Percentiles rank a stretch among this genome's conserved stretches.
Evolutionary conservation across 345 rosid genomes (phyloP).

Genomic region (Excoecaria cochinchinensis): DNA sequence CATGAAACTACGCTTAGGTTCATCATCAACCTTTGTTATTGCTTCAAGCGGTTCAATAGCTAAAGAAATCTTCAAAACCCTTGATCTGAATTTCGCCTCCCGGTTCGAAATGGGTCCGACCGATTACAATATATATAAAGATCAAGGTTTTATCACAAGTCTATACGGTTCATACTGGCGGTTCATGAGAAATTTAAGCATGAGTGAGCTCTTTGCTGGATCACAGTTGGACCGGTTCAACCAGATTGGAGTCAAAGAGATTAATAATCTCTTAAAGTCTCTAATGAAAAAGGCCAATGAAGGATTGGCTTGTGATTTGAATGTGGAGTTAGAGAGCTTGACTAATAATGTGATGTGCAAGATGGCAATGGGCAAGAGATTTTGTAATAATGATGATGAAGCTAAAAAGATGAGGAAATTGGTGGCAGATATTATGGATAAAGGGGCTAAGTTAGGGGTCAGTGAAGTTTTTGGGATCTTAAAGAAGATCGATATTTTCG

Average conservation of each 20-base stretch:
- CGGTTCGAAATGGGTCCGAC: not conserved
- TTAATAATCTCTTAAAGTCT: not conserved
- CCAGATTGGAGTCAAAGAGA: constrained; percentile 7
- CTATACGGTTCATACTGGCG: constrained; percentile 16
- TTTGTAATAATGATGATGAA: constrained; percentile 28
- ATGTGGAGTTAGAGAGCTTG: not conserved
- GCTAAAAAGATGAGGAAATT: constrained; percentile 49
- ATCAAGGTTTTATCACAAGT: not conserved
- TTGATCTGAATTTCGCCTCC: constrained; percentile 10
- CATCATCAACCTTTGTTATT: constrained; percentile 1
- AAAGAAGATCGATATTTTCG: constrained; percentile 38
- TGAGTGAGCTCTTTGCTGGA: constrained; percentile 1
- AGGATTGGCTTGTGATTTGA: constrained; percentile 17
- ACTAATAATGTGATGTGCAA: constrained; percentile 49
- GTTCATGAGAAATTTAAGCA: constrained; percentile 18
- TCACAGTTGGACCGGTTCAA: constrained; percentile 5
- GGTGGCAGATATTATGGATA: constrained; percentile 30
- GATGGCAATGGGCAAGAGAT: constrained; percentile 60
- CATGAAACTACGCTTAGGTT: constrained; percentile 6
- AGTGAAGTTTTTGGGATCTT: constrained; percentile 43
- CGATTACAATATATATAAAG: constrained; percentile 1
- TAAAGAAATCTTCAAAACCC: constrained; percentile 15
- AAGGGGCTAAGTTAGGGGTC: constrained; percentile 36
- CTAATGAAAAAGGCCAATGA: not conserved
- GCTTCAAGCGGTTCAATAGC: constrained; percentile 11